Conservation (phyloP, 805 yeast genomes). For the Cyberlindnera americana region DNA sequence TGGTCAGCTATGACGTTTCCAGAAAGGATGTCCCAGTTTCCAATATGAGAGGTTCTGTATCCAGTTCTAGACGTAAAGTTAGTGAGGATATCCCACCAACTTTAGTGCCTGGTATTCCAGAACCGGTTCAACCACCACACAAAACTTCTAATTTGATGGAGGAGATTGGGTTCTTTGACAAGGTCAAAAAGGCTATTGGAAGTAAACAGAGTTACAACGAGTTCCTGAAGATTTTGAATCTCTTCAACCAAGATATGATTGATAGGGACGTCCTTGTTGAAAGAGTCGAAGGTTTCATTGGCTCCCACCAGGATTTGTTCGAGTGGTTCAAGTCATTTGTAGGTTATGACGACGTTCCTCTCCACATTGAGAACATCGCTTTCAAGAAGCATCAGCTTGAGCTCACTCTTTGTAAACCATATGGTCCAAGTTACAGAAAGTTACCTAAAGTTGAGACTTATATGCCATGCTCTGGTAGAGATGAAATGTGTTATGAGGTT, state of each 20-base stretch:
- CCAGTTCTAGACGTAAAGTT: conserved; percentile 22
- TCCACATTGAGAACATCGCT: conserved; percentile 79
- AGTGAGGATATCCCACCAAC: conserved; percentile 50
- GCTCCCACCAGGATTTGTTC: conserved; percentile 71
- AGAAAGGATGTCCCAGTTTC: conserved; percentile 34
- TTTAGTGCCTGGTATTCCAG: conserved; percentile 80
- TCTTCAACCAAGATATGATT: conserved; percentile 87
- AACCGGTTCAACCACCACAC: conserved; percentile 63
- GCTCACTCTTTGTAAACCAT: conserved; percentile 84
- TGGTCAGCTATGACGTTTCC: conserved; percentile 16
- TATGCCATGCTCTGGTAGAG: conserved; percentile 98
- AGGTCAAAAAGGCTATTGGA: conserved; percentile 82
- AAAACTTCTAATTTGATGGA: conserved; percentile 64
- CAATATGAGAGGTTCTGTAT: conserved; percentile 32
- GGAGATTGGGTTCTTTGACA: conserved; percentile 88
- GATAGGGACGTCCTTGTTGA: conserved; percentile 79
- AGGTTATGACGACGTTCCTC: conserved; percentile 81
- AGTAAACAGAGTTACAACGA: conserved; percentile 90
- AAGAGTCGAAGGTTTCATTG: conserved; percentile 81
- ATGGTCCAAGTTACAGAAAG: conserved; percentile 92
- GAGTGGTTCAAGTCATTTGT: conserved; percentile 93
- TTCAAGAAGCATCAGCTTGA: conserved; percentile 91
- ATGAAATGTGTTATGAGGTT: conserved; percentile 99
- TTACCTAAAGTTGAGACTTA: conserved; percentile 90
- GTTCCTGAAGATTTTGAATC: conserved; percentile 80